Evolutionary conservation across 345 rosid genomes (phyloP).

Genomic region (Heritiera littoralis): DNA sequence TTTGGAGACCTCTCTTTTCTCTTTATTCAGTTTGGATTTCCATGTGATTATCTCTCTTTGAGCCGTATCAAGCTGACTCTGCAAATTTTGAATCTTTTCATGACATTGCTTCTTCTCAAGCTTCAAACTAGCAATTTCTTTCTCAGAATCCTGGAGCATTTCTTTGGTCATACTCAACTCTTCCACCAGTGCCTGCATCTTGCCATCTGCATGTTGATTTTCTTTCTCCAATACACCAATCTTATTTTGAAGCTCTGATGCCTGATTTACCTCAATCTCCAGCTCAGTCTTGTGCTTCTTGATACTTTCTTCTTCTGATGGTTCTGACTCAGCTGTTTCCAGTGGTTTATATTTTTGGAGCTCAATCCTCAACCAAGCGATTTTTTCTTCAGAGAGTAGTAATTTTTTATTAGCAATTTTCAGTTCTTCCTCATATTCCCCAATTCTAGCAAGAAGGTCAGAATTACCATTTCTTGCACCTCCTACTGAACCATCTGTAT

Average conservation of each 20-base stretch:
- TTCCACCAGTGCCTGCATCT: slow-evolving; percentile 41
- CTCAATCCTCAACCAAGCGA: slow-evolving; percentile 49
- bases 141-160: slow-evolving; percentile 56
- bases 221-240: slow-evolving; percentile 31
- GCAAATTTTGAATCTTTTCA: slow-evolving; percentile 38
- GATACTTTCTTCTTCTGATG: slow-evolving; percentile 24
- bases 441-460: slow-evolving; percentile 41
- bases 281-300: slow-evolving; percentile 30
- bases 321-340: slow-evolving; percentile 40
- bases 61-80: slow-evolving; percentile 50
- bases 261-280: slow-evolving; percentile 23
- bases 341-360: slow-evolving; percentile 37
- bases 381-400: slow-evolving; percentile 53
- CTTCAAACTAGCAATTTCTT: slow-evolving; percentile 50
- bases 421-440: slow-evolving; percentile 60
- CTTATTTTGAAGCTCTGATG: slow-evolving; percentile 28
- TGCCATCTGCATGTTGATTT: slow-evolving; percentile 26
- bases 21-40: slow-evolving; percentile 50
- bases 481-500: slow-evolving; percentile 35
- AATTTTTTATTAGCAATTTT: slow-evolving; percentile 51
- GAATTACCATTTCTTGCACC: slow-evolving; percentile 34
- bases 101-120: slow-evolving; percentile 41
- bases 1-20: slow-evolving; percentile 57
- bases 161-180: slow-evolving; percentile 60
- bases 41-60: slow-evolving; percentile 45